These are phyloP conservation scores for Colletotrichum tofieldiae DNA, from an alignment of 2,329 filamentous ascomycete genomes.

Conservation along the genomic window DNA sequence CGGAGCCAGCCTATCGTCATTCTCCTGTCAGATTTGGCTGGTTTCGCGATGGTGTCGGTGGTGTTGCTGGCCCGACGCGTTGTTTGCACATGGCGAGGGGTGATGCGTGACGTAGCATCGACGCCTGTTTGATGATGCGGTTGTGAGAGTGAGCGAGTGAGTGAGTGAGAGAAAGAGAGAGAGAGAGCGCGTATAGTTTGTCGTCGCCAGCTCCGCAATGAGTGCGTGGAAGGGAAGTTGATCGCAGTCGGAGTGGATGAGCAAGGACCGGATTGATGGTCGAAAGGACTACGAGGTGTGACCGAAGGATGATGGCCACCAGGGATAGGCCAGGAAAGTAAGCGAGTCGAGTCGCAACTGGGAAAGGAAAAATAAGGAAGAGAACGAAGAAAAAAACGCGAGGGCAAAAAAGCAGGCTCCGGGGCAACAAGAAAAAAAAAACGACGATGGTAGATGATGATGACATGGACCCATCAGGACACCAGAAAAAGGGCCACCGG, in stretches of 20 bases:
- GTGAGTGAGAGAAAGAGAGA: too few relatives aligned
- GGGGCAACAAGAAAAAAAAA: conserved; percentile 14
- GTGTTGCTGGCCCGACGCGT: conserved; percentile 16
- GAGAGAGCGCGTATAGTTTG: neutral
- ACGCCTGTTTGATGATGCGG: neutral
- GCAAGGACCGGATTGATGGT: conserved; percentile 14
- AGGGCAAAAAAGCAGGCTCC: conserved; percentile 25
- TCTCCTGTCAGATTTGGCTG: conserved; percentile 10
- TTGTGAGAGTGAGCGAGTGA: neutral
- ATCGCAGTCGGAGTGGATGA: conserved; percentile 24
- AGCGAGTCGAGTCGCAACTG: conserved; percentile 14
- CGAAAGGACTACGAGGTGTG: conserved; percentile 25
- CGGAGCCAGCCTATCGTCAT: conserved; percentile 18
- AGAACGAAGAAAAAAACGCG: conserved; percentile 11
- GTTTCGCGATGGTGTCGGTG: conserved; percentile 22
- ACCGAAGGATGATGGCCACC: conserved; percentile 13
- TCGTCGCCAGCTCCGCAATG: conserved; percentile 3
- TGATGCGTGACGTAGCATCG: neutral
- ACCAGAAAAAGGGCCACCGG: neutral
- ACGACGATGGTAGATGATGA: conserved; percentile 26
- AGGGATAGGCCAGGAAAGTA: conserved; percentile 34
- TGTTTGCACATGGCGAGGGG: neutral
- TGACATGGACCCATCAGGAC: conserved; percentile 36
- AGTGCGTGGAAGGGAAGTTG: neutral
- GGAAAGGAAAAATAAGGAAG: neutral